Base-by-base conservation (phyloP, 2,329 filamentous ascomycete species). In the Aureobasidium sp. region DNA sequence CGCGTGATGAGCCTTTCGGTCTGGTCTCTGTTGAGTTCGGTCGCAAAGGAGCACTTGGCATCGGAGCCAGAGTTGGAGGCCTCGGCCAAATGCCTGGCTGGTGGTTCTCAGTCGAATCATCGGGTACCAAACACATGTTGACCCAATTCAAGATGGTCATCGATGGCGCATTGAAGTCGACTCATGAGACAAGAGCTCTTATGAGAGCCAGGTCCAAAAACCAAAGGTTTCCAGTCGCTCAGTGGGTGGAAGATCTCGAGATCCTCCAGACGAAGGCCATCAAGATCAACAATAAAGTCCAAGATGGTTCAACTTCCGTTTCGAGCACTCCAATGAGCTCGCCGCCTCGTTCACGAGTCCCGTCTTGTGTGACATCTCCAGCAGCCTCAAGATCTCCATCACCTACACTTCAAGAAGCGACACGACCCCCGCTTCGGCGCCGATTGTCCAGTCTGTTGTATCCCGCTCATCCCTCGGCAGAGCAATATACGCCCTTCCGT, bases 11-110 rank as follows among this genome's bases (percentile, higher is more conserved):
- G 71, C 85, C 85, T 0, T 88, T 88, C 66, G 85, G 85, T 50
- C 75, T 88, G 34, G 85, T 88, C 4, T 85, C 85, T 30, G 85
- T 88, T 48, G 85, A 88, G 67, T 88, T 88, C 65, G 85, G 85
- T 61, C 78, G 85, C 29, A 87, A 87, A 69, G 85, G 85, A 67
- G 85, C 85, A n/a, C 77, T 88, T 45, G 85, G 85, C 66, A 83
- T 88, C 61, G 85, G 85, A 50, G 83, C 85, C 39, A 79, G 84
- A 59, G 85, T 88, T 39, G 85, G 85, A 66, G 85, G 50, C 9
- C 16, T 21, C 3, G 51, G 27, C 5, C 39, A 55, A 16, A 55
- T 42, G 51, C 39, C 51, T 29, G 49, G 49, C 1, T 53, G 49
- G 49, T 53, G 49, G 49, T 53, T 41, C 49, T 39, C 34, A 11